phyloP scores from a whole-genome alignment of 768 basidiomycete genomes.

The Podaxis sp. region DNA sequence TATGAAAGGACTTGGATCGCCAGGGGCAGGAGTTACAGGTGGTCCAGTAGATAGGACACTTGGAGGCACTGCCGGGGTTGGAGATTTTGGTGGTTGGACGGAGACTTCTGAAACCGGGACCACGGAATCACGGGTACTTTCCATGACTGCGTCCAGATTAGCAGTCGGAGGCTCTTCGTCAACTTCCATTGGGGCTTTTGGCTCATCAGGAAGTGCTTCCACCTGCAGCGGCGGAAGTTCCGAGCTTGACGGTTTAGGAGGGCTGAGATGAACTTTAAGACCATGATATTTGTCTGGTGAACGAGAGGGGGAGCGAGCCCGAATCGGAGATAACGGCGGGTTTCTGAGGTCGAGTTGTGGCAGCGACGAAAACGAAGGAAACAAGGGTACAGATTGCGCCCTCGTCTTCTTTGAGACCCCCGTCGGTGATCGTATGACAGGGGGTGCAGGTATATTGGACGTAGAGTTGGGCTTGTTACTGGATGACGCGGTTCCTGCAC shows the following conservation, averaged over 20 bases:
- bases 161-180: constrained; percentile 20
- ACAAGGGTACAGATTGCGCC: constrained; percentile 48
- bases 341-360: constrained; percentile 44
- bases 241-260: constrained; percentile 14
- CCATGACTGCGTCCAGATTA: neutral
- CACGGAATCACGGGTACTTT: neutral
- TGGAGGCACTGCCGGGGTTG: constrained; percentile 21
- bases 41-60: constrained; percentile 14
- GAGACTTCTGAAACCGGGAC: neutral
- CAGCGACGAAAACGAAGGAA: constrained; percentile 28
- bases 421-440: constrained; percentile 20
- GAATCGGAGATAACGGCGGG: constrained; percentile 40
- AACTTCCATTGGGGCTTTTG: constrained; percentile 23
- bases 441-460: constrained; percentile 22
- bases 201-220: constrained; percentile 23
- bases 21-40: neutral
- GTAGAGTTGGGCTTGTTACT: constrained; percentile 28
- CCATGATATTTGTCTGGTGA: constrained; percentile 44
- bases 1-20: neutral
- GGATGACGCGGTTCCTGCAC: constrained; percentile 21
- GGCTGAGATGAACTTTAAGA: constrained; percentile 29
- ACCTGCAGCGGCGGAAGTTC: neutral
- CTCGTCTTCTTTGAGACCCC: constrained; percentile 30
- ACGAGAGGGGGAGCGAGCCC: constrained; percentile 36
- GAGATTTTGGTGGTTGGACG: constrained; percentile 12